Evolutionary conservation across 2,329 filamentous ascomycete genomes (phyloP), one percentile per base, ranked within the genome.

Genomic region (Cytospora mali): DNA sequence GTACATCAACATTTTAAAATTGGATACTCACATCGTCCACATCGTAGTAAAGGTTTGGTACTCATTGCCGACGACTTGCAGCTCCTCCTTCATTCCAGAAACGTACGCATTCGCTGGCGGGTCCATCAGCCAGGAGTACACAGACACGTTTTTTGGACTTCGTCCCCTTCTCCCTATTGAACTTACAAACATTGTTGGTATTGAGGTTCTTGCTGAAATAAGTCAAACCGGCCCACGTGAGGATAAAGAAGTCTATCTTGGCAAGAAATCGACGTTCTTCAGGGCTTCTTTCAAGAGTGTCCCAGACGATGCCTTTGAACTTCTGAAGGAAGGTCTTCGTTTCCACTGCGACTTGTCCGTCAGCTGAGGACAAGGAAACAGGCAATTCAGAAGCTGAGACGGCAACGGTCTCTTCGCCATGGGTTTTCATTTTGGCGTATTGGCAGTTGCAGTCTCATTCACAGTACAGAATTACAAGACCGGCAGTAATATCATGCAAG

Each of bases 141-240:
- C 6, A 1, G 3, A 3, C 6, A 49, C 0, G 27, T 39, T 21
- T 9, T 27, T 35, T 25, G 16, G 4, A 49, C 14, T 39, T 39
- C 16, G 25, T 6, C 10, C 13, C 13, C 11, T 48, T 4, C 11
- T 25, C 2, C 35, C 6, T 3, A 23, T 1, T 50, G 1, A 21
- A 64, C 64, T 50, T 31, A 66, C 64, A 64, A 13, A 66, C 31
- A 60, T 58, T 64, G 48, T 68, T 68, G 0, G 62, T 66, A 59
- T 71, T 70, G 14, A 70, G 62, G 33, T 71, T 71, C 53, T 66
- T 66, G 57, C 56, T 66, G 56, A 71, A 71, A 33, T 71, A 71
- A 2, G 68, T 67, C 14, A 71, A 68, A 6, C 69, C 67, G 0
- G 70, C 69, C 69, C 69, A 71, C 11, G 69, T 70, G 7, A 62